Evolutionary conservation across 129 eudicot species (phyloP).

Genomic region (Artemisia tridentata): DNA sequence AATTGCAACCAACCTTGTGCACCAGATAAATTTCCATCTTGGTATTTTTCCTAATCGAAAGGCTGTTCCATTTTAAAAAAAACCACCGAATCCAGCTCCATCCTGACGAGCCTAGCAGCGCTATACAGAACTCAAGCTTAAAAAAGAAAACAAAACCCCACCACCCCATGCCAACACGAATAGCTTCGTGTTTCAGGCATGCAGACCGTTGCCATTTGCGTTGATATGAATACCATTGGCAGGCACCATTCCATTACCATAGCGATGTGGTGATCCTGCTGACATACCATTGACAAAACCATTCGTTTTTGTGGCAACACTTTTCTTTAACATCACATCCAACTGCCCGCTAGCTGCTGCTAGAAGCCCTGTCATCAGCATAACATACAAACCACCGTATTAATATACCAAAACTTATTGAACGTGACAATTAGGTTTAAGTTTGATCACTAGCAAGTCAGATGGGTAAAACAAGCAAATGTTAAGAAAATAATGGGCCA

Average conservation of each 20-base stretch:
- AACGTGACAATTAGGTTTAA: neutral
- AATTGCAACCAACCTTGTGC: constrained; percentile 20
- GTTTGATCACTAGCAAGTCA: neutral
- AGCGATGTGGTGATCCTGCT: constrained; percentile 35
- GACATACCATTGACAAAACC: constrained; percentile 40
- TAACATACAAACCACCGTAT: neutral
- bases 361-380: constrained; percentile 55
- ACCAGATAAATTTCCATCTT: constrained; percentile 18
- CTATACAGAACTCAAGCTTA: constrained; percentile 48
- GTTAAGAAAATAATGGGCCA: neutral
- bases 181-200: constrained; percentile 36
- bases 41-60: constrained; percentile 31
- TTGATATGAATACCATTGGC: constrained; percentile 53
- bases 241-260: constrained; percentile 50
- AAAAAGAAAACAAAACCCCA: constrained; percentile 14
- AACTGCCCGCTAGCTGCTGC: constrained; percentile 90
- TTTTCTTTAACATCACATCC: constrained; percentile 54
- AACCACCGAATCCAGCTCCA: constrained; percentile 48
- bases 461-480: neutral
- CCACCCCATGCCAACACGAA: neutral
- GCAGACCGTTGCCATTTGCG: constrained; percentile 57
- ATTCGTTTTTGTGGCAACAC: constrained; percentile 18
- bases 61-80: constrained; percentile 41
- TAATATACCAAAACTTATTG: neutral
- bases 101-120: constrained; percentile 29